Evolutionary conservation across 257 asterid species (phyloP).

Genomic region (Mitragyna speciosa): DNA sequence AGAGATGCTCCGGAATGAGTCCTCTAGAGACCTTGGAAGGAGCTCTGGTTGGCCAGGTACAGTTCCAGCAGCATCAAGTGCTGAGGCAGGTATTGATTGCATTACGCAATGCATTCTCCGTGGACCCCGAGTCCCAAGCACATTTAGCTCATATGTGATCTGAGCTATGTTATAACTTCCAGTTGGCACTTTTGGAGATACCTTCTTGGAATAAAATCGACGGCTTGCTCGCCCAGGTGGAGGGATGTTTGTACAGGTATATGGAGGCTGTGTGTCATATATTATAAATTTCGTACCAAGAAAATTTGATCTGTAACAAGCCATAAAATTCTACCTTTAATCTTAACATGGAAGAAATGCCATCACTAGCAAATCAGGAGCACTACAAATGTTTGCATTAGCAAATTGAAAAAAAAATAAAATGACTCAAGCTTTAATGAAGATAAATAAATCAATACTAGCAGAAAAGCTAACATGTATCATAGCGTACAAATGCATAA

Average conservation of each 20-base stretch:
- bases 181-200: slow-evolving; percentile 80
- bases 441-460: background rate
- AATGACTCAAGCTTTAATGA: background rate
- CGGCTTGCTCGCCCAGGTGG: slow-evolving; percentile 76
- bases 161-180: slow-evolving; percentile 86
- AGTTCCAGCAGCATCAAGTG: slow-evolving; percentile 76
- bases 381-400: background rate
- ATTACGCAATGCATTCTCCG: slow-evolving; percentile 82
- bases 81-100: slow-evolving; percentile 83
- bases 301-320: slow-evolving; percentile 71
- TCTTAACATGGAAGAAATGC: background rate
- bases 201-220: slow-evolving; percentile 75
- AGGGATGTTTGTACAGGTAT: slow-evolving; percentile 45
- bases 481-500: background rate
- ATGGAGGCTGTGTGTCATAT: slow-evolving; percentile 86
- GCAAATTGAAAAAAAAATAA: background rate
- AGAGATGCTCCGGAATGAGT: slow-evolving; percentile 79
- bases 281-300: slow-evolving; percentile 93
- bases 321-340: background rate
- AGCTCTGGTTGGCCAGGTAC: slow-evolving; percentile 96
- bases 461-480: background rate
- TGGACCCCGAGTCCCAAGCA: slow-evolving; percentile 94
- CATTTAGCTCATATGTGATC: slow-evolving; percentile 80
- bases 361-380: background rate
- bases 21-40: slow-evolving; percentile 73